These are phyloP conservation scores for Berberis thunbergii DNA, from an alignment of 164 flowering plant species.

Conservation along the genomic window DNA sequence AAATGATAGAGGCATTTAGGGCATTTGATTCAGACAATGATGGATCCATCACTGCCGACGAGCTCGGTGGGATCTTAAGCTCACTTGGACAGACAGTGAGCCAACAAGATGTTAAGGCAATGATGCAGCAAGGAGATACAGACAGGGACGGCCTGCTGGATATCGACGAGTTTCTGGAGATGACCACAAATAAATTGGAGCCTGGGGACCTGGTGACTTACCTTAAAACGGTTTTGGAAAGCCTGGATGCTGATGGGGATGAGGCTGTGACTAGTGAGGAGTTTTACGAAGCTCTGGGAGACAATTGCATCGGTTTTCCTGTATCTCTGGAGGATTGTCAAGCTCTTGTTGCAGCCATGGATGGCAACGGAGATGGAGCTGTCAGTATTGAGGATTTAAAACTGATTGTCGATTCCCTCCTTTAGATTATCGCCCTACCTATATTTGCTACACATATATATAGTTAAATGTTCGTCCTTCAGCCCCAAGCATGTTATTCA, in stretches of 20 bases:
- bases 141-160: conserved; percentile 39
- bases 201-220: conserved; percentile 20
- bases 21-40: conserved; percentile 55
- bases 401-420: conserved; percentile 28
- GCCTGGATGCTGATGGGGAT: conserved; percentile 21
- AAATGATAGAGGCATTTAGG: conserved; percentile 37
- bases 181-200: conserved; percentile 40
- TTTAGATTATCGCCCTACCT: conserved; percentile 8
- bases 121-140: conserved; percentile 37
- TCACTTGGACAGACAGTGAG: conserved; percentile 38
- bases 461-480: not conserved
- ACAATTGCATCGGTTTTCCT: conserved; percentile 13
- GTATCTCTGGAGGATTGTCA: conserved; percentile 26
- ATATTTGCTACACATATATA: not conserved
- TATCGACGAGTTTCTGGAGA: conserved; percentile 37
- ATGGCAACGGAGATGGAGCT: conserved; percentile 42
- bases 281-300: conserved; percentile 16
- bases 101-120: conserved; percentile 30
- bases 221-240: conserved; percentile 20
- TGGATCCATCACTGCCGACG: conserved; percentile 29
- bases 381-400: conserved; percentile 31
- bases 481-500: not conserved
- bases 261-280: conserved; percentile 30
- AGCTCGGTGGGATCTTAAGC: conserved; percentile 41
- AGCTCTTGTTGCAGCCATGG: conserved; percentile 30